These are phyloP conservation scores for Logfia minima DNA, from an alignment of 129 eudicot species.

Conservation along the genomic window DNA sequence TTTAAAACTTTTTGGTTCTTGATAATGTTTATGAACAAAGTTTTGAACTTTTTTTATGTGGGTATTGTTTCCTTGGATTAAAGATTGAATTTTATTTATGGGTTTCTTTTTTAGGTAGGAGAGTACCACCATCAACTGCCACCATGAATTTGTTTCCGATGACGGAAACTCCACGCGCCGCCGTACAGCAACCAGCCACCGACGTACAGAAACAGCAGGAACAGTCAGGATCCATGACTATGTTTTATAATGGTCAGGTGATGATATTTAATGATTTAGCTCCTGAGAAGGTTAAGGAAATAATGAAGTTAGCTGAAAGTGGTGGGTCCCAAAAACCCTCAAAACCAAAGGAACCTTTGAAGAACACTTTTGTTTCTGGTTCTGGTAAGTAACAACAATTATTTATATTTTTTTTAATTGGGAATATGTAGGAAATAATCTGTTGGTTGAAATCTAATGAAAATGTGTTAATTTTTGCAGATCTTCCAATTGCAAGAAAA, in stretches of 20 bases:
- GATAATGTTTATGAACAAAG: not conserved
- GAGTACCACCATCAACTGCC: slow-evolving; percentile 24
- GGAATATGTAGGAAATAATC: not conserved
- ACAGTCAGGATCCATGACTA: slow-evolving; percentile 55
- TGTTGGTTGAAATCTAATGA: not conserved
- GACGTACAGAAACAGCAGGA: slow-evolving; percentile 22
- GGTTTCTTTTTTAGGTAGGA: slow-evolving; percentile 26
- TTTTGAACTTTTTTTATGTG: not conserved
- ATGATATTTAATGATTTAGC: slow-evolving; percentile 75
- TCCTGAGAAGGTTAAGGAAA: slow-evolving; percentile 71
- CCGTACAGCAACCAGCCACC: slow-evolving; percentile 19
- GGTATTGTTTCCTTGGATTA: not conserved
- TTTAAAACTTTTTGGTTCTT: not conserved
- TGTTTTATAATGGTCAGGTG: slow-evolving; percentile 86
- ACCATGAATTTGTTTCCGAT: slow-evolving; percentile 62
- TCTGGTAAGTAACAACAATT: slow-evolving; percentile 31
- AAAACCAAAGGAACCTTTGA: slow-evolving; percentile 46
- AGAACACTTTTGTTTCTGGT: slow-evolving; percentile 16
- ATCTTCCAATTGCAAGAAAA: slow-evolving; percentile 91
- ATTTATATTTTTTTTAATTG: not conserved
- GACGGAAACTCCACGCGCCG: slow-evolving; percentile 19
- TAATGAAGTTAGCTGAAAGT: slow-evolving; percentile 62
- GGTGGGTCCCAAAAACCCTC: slow-evolving; percentile 29
- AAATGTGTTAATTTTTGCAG: slow-evolving; percentile 28
- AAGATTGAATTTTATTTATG: not conserved